Evolutionary conservation across 78 protist genomes (phyloP).

Genomic region (Isochrysis galbana): DNA sequence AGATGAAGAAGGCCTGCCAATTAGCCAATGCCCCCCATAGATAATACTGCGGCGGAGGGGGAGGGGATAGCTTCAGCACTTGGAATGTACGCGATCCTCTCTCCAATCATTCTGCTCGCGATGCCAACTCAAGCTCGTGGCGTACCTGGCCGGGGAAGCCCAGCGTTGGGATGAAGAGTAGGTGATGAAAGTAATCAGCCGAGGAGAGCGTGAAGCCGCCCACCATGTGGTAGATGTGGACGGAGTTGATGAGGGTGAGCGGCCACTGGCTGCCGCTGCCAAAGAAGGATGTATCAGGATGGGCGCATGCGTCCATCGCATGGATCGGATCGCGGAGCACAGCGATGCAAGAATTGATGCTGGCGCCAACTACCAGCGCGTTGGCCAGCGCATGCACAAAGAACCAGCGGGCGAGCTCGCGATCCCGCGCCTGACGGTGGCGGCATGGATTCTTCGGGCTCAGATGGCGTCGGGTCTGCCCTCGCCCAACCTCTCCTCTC

Average conservation of each 20-base stretch:
- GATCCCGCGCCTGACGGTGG: no score
- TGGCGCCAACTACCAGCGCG: not conserved
- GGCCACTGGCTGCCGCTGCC: not conserved
- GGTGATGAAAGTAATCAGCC: not conserved
- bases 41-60: not conserved
- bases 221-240: not conserved
- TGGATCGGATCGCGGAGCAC: not conserved
- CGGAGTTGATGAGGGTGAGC: not conserved
- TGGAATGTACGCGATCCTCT: not conserved
- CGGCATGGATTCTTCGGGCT: no score
- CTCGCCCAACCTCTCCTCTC: no score
- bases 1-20: not conserved
- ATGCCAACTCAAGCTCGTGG: not conserved
- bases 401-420: slow-evolving; percentile 2
- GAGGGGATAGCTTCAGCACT: not conserved
- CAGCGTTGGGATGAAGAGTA: not conserved
- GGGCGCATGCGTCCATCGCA: not conserved
- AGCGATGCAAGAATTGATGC: not conserved
- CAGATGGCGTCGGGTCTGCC: no score
- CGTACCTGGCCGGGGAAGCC: not conserved
- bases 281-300: not conserved
- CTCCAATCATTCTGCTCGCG: not conserved
- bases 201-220: not conserved
- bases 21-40: not conserved
- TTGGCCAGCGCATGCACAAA: not conserved